Conservation (phyloP, 495 filamentous ascomycete species). For the Penicillium herquei region DNA sequence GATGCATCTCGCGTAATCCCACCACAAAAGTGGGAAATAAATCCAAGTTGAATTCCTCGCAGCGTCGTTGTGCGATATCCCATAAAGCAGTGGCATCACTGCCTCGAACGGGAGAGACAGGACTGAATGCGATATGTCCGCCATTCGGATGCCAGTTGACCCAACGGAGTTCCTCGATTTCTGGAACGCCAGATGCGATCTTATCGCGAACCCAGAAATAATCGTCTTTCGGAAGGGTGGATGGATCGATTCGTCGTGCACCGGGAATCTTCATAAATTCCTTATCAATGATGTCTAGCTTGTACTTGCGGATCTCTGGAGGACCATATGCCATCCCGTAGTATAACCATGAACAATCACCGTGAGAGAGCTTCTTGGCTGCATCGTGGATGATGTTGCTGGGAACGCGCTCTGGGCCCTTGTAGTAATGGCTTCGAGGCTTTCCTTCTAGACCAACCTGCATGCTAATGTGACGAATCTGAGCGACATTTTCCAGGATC, state of each 20-base stretch:
- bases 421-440: conserved; percentile 27
- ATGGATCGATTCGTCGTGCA: conserved; percentile 41
- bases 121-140: conserved; percentile 52
- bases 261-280: conserved; percentile 47
- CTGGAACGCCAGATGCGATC: conserved; percentile 46
- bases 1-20: conserved; percentile 53
- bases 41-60: conserved; percentile 45
- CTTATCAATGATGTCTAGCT: conserved; percentile 46
- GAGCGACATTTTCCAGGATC: conserved; percentile 52
- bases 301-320: conserved; percentile 35
- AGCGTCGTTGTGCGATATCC: conserved; percentile 37
- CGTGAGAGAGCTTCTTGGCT: conserved; percentile 24
- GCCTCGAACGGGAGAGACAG: conserved; percentile 50
- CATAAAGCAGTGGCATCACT: conserved; percentile 47
- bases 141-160: conserved; percentile 58
- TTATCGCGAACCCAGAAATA: conserved; percentile 40
- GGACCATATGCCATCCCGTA: conserved; percentile 34
- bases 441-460: conserved; percentile 37
- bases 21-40: conserved; percentile 52
- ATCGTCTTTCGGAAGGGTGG: conserved; percentile 32
- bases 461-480: conserved; percentile 48
- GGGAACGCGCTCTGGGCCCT: conserved; percentile 5
- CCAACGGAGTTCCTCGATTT: conserved; percentile 53
- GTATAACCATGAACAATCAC: conserved; percentile 12
- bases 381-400: conserved; percentile 34